Evolutionary conservation across 1,284 basidiomycete genomes (phyloP).

Genomic region (Ustilago nuda): DNA sequence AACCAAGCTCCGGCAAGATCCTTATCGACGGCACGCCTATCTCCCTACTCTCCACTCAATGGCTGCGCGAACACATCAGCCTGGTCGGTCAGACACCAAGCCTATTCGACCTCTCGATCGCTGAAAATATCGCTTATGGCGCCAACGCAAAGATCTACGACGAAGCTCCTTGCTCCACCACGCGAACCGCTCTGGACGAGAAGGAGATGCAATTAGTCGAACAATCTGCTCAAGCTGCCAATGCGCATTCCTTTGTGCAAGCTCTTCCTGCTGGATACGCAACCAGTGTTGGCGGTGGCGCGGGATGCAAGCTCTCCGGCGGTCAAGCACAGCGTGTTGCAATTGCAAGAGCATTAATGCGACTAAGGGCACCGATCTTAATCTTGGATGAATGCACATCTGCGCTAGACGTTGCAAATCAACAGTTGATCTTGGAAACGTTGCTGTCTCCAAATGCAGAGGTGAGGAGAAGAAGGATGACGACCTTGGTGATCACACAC

Average conservation of each 20-base stretch:
- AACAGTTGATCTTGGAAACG: slow-evolving; percentile 77
- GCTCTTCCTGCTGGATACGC: slow-evolving; percentile 84
- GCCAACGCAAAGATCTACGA: slow-evolving; percentile 31
- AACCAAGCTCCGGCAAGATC: slow-evolving; percentile 52
- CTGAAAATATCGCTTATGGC: slow-evolving; percentile 62
- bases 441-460: slow-evolving; percentile 70
- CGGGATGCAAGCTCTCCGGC: slow-evolving; percentile 81
- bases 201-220: slow-evolving; percentile 73
- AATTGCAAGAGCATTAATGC: slow-evolving; percentile 88
- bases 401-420: slow-evolving; percentile 77
- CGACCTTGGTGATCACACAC: slow-evolving; percentile 92
- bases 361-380: slow-evolving; percentile 77
- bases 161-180: background rate
- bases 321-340: slow-evolving; percentile 93
- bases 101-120: slow-evolving; percentile 60
- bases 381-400: slow-evolving; percentile 95
- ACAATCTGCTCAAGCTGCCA: slow-evolving; percentile 79
- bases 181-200: background rate
- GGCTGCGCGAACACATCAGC: slow-evolving; percentile 61
- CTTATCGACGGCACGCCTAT: slow-evolving; percentile 43
- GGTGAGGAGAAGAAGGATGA: slow-evolving; percentile 70
- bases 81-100: slow-evolving; percentile 57
- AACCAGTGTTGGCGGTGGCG: slow-evolving; percentile 88
- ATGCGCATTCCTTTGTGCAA: slow-evolving; percentile 88
- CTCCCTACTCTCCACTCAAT: slow-evolving; percentile 22